A percentile compares a stretch with the other conserved stretches of the same genome.
Conservation (phyloP, 225 moss, liverwort and hornwort species). For the Marchantia paleacea region DNA sequence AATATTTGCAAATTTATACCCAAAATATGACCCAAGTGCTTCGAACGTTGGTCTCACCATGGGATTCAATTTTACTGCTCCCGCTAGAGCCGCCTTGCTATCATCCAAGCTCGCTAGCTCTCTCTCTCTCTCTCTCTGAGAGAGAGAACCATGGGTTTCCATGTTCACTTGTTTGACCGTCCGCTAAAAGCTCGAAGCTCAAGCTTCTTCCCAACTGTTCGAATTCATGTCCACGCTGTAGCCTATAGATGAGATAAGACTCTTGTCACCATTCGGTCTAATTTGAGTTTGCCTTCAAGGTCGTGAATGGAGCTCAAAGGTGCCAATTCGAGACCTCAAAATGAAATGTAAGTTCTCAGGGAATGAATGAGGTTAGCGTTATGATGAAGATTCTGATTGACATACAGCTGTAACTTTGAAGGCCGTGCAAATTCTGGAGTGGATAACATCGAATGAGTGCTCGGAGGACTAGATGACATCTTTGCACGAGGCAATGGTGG, state of each 20-base stretch:
- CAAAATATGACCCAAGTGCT: not conserved
- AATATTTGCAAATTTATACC: not conserved
- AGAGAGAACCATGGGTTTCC: too few species aligned
- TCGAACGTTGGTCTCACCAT: too few species aligned
- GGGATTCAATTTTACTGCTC: too few species aligned
- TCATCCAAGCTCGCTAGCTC: too few species aligned
- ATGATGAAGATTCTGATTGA: not conserved
- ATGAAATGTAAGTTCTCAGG: not conserved
- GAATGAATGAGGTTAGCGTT: not conserved
- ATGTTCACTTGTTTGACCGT: not conserved
- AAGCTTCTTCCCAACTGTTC: not conserved
- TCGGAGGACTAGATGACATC: not conserved
- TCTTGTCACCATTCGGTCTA: not conserved
- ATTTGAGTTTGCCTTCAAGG: not conserved
- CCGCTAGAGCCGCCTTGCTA: too few species aligned
- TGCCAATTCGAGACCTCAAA: not conserved
- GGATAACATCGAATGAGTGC: slow-evolving; percentile 1
- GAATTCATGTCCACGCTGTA: not conserved
- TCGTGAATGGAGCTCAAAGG: not conserved
- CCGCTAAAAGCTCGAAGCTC: not conserved
- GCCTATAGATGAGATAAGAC: not conserved
- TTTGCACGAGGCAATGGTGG: not conserved
- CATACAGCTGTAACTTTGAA: not conserved
- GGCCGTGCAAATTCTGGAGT: not conserved
- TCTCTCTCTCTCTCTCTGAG: too few species aligned